phyloP scores from a whole-genome alignment of 495 filamentous ascomycete genomes.

The Lindgomyces ingoldianus region DNA sequence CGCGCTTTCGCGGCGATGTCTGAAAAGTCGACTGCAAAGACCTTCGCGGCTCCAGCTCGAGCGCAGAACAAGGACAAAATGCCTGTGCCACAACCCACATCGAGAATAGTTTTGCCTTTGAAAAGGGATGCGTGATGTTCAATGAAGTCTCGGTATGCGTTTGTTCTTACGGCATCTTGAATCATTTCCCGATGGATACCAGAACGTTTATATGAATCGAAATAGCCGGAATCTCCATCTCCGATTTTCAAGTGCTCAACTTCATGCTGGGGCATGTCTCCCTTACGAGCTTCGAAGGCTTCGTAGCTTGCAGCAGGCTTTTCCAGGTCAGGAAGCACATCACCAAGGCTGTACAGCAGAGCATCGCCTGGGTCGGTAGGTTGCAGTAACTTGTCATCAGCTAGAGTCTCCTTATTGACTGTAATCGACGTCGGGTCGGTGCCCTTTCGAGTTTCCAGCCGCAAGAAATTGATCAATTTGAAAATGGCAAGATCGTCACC shows the following conservation, averaged over 20 bases:
- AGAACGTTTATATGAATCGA: slow-evolving; percentile 42
- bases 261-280: slow-evolving; percentile 2
- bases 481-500: slow-evolving; percentile 16
- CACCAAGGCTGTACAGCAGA: slow-evolving; percentile 23
- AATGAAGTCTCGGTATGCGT: slow-evolving; percentile 69
- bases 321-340: slow-evolving; percentile 24
- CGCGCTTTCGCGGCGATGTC: slow-evolving; percentile 86
- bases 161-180: slow-evolving; percentile 69
- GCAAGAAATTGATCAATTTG: slow-evolving; percentile 31
- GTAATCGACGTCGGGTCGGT: background rate
- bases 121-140: slow-evolving; percentile 87
- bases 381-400: slow-evolving; percentile 21
- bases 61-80: slow-evolving; percentile 96
- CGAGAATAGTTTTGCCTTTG: slow-evolving; percentile 84
- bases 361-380: slow-evolving; percentile 20
- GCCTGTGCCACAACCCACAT: slow-evolving; percentile 90
- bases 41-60: slow-evolving; percentile 82
- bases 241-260: background rate
- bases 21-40: slow-evolving; percentile 92
- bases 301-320: slow-evolving; percentile 11
- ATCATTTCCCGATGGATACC: slow-evolving; percentile 93
- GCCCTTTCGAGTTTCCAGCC: slow-evolving; percentile 1
- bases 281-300: slow-evolving; percentile 13
- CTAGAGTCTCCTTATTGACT: slow-evolving; percentile 3
- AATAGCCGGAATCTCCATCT: slow-evolving; percentile 26